Percentiles rank a stretch among this genome's conserved stretches.
These are phyloP conservation scores for Potentilla sterilis DNA, from an alignment of 306 rosid species.

Conservation along the genomic window DNA sequence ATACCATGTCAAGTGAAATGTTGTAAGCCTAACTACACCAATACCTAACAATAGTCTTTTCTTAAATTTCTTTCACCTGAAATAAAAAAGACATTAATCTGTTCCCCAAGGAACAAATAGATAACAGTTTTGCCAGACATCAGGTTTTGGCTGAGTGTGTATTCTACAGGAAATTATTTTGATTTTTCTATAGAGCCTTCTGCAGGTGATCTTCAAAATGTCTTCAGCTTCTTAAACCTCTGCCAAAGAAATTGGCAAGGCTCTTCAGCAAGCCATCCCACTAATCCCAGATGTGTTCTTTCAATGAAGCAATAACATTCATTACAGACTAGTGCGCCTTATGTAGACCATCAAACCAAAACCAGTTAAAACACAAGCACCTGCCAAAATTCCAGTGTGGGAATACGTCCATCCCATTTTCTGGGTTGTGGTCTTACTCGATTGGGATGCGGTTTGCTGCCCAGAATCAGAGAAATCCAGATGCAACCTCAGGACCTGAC, in stretches of 20 bases:
- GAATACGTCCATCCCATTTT: constrained; percentile 31
- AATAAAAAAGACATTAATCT: neutral
- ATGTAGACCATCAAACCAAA: constrained; percentile 58
- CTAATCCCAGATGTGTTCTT: constrained; percentile 14
- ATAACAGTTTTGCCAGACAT: neutral
- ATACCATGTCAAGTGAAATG: too few species aligned
- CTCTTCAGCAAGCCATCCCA: neutral
- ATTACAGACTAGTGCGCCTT: constrained; percentile 50
- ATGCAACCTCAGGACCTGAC: constrained; percentile 79
- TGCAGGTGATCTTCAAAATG: neutral
- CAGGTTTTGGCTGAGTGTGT: neutral
- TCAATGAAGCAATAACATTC: neutral
- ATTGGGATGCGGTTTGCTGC: constrained; percentile 21
- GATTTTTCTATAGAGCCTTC: neutral
- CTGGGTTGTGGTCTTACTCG: constrained; percentile 23
- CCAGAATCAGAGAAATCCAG: constrained; percentile 53
- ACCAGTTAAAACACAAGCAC: constrained; percentile 56
- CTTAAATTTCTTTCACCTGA: neutral
- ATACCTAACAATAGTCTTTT: neutral
- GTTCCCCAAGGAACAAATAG: neutral
- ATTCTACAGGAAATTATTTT: constrained; percentile 9
- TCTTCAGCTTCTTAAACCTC: neutral
- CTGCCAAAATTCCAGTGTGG: constrained; percentile 53
- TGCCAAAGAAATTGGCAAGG: neutral
- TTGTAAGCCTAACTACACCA: neutral